Conservation (phyloP, 2,329 filamentous ascomycete genomes). For the Apiospora rasikravindrae region DNA sequence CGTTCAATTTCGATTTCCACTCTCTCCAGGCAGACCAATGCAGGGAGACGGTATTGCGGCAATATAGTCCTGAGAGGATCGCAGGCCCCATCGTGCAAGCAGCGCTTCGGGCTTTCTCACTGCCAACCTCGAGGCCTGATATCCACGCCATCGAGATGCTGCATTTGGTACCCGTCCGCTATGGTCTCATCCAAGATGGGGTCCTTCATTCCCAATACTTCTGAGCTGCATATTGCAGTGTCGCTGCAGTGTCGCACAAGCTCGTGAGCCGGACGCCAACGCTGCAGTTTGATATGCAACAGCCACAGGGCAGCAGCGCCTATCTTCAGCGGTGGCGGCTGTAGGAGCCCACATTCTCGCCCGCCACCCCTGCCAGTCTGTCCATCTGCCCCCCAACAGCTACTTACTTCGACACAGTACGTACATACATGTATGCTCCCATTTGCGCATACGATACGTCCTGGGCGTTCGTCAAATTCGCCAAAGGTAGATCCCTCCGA, state of each 20-base stretch:
- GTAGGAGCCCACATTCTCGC: neutral
- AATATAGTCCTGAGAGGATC: conserved; percentile 3
- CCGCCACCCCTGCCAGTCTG: neutral
- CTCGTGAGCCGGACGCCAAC: neutral
- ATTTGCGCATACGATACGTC: neutral
- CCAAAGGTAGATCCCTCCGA: neutral
- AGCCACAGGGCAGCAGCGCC: neutral
- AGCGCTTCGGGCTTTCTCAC: conserved; percentile 7
- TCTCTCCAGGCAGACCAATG: conserved; percentile 14
- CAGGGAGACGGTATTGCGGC: conserved; percentile 3
- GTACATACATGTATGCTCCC: neutral
- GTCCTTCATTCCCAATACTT: neutral
- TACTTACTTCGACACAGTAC: neutral
- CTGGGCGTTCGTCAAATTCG: neutral
- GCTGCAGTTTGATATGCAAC: neutral
- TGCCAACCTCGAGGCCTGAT: conserved; percentile 5
- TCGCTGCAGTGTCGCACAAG: neutral
- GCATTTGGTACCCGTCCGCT: neutral
- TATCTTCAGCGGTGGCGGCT: conserved; percentile 7
- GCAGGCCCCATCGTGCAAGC: neutral
- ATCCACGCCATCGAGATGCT: conserved; percentile 3
- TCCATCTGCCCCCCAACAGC: neutral
- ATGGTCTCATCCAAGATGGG: neutral
- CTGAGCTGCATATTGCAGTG: neutral
- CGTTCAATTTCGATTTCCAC: conserved; percentile 11